A percentile compares a stretch with the other conserved stretches of the same genome.
Conservation (phyloP, 352 stramenopile genomes). For the Thraustochytrium sp. region DNA sequence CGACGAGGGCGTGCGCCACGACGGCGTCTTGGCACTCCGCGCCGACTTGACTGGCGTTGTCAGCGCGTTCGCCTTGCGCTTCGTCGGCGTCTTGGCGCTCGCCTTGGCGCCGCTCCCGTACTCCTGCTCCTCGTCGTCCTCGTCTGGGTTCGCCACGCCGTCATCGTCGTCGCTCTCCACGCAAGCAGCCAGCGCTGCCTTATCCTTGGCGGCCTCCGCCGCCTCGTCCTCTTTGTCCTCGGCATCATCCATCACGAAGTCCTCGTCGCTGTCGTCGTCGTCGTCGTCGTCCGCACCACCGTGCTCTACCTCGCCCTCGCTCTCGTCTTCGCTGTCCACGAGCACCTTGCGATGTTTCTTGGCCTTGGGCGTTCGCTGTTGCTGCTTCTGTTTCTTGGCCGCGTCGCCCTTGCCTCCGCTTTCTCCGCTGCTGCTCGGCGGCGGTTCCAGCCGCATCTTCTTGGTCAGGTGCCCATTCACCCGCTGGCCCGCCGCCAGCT, state of each 20-base stretch:
- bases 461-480: slow-evolving; percentile 33
- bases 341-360: slow-evolving; percentile 3
- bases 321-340: slow-evolving; percentile 24
- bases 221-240: slow-evolving; percentile 28
- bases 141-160: slow-evolving; percentile 55
- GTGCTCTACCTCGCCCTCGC: background rate
- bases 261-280: slow-evolving; percentile 47
- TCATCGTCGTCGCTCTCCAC: slow-evolving; percentile 56
- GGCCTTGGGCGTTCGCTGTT: background rate
- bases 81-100: slow-evolving; percentile 60
- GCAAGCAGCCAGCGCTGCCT: slow-evolving; percentile 50
- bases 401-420: background rate
- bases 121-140: too few relatives aligned
- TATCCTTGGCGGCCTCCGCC: slow-evolving; percentile 50
- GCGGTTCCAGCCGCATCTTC: background rate
- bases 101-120: too few relatives aligned
- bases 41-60: background rate
- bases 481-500: background rate
- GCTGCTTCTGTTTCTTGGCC: background rate
- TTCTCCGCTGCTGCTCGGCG: background rate
- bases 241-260: slow-evolving; percentile 22
- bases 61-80: background rate
- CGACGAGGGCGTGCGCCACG: background rate
- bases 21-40: background rate
- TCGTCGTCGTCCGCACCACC: background rate